Evolutionary conservation across 108 stramenopile genomes (phyloP).

Genomic region (Cafeteria roenbergensis): DNA sequence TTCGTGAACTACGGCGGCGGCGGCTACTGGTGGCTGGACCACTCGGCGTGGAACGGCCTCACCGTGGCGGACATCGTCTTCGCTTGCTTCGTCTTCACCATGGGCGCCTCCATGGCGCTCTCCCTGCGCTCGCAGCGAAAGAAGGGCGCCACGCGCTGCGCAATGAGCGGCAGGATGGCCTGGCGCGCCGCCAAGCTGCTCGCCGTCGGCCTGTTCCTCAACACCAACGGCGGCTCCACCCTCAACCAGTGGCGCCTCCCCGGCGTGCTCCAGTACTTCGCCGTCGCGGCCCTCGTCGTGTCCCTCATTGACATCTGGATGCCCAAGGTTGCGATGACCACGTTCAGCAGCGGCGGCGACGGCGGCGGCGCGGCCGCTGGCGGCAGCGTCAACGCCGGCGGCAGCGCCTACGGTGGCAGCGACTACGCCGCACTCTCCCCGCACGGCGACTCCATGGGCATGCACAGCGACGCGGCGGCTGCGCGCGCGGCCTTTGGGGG

Average conservation of each 20-base stretch:
- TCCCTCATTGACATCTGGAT: not conserved
- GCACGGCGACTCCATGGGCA: too few relatives aligned
- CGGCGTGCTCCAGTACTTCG: conserved; percentile 28
- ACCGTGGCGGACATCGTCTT: conserved; percentile 25
- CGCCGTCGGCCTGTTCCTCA: conserved; percentile 15
- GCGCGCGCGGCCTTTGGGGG: too few relatives aligned
- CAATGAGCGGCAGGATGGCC: not conserved
- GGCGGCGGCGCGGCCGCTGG: too few relatives aligned
- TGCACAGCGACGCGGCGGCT: too few relatives aligned
- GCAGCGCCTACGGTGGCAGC: too few relatives aligned
- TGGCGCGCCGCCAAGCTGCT: conserved; percentile 10
- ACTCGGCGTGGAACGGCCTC: conserved; percentile 22
- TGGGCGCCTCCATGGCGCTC: conserved; percentile 22
- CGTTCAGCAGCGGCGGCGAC: too few relatives aligned
- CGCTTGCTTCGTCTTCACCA: conserved; percentile 28
- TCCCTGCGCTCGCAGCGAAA: not conserved
- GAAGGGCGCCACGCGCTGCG: not conserved
- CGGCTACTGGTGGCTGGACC: conserved; percentile 27
- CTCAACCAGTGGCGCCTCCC: conserved; percentile 13
- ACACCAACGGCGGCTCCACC: conserved; percentile 13
- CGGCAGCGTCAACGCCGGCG: too few relatives aligned
- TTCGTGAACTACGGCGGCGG: conserved; percentile 32
- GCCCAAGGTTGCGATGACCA: too few relatives aligned
- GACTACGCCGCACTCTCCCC: too few relatives aligned
- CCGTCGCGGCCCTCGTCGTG: not conserved